Conservation (phyloP, 169 alveolate genomes). For the Blepharisma undulans region DNA sequence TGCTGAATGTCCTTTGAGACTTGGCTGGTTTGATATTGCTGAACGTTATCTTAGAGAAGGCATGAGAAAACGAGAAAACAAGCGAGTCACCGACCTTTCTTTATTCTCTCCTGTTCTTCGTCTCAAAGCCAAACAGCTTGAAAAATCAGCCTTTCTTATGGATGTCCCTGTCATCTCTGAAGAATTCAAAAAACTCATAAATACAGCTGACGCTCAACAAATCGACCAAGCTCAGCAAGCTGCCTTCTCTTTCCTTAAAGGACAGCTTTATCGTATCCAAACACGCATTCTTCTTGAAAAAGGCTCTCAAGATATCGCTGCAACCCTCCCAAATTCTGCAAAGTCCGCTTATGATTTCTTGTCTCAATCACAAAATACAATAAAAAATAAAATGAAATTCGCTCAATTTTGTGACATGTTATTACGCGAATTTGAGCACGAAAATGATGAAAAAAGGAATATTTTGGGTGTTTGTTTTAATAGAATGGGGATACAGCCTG, state of each 20-base stretch:
- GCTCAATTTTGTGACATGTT: slow-evolving; percentile 44
- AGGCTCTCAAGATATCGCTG: not conserved
- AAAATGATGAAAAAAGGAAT: slow-evolving; percentile 2
- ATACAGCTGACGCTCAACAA: not conserved
- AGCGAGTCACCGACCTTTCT: slow-evolving; percentile 1
- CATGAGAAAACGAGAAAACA: slow-evolving; percentile 52
- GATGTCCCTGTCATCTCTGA: not conserved
- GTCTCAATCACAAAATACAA: not conserved
- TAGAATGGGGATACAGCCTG: slow-evolving; percentile 38
- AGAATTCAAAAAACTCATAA: not conserved
- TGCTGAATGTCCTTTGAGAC: slow-evolving; percentile 72
- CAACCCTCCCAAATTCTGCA: not conserved
- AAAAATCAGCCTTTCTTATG: not conserved
- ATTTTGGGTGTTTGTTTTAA: slow-evolving; percentile 5
- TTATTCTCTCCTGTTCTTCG: not conserved
- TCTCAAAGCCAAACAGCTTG: not conserved
- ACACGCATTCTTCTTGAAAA: not conserved
- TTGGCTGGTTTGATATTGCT: slow-evolving; percentile 63
- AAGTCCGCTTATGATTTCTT: slow-evolving; percentile 14
- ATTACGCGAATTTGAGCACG: slow-evolving; percentile 24
- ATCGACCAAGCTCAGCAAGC: not conserved
- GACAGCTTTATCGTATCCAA: not conserved
- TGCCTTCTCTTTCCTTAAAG: not conserved
- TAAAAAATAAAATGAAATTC: slow-evolving; percentile 53
- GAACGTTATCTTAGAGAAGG: slow-evolving; percentile 66